phyloP scores from a whole-genome alignment of 768 basidiomycete genomes.

The Lactarius trivialis region DNA sequence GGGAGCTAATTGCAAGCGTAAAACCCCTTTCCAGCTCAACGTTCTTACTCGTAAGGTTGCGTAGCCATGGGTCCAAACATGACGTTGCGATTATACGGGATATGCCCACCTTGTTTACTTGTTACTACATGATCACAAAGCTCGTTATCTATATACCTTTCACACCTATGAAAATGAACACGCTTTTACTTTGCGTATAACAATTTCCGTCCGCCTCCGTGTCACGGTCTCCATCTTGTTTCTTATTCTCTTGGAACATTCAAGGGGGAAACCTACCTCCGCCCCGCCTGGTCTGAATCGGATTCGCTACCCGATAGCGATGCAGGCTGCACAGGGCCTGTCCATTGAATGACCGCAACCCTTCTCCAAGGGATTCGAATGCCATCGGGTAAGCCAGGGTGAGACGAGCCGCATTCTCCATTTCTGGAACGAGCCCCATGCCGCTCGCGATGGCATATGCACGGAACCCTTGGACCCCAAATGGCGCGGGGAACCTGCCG shows the following conservation, averaged over 20 bases:
- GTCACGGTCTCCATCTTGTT: no score
- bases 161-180: no score
- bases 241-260: no score
- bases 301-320: neutral
- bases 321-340: neutral
- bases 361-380: conserved; percentile 2
- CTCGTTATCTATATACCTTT: no score
- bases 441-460: conserved; percentile 18
- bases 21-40: neutral
- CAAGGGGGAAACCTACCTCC: neutral
- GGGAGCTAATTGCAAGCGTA: neutral
- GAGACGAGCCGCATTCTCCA: neutral
- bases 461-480: conserved; percentile 6
- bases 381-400: conserved; percentile 1
- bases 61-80: neutral
- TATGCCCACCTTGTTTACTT: no score
- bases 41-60: neutral
- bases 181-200: no score
- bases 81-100: no score
- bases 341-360: neutral
- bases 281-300: neutral
- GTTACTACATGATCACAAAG: no score
- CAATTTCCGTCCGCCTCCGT: no score
- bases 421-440: neutral
- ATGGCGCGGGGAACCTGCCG: neutral